Percentiles rank a stretch among this genome's conserved stretches.
These are phyloP conservation scores for Pythium phragmiticola DNA, from an alignment of 352 stramenopile species.

Conservation along the genomic window DNA sequence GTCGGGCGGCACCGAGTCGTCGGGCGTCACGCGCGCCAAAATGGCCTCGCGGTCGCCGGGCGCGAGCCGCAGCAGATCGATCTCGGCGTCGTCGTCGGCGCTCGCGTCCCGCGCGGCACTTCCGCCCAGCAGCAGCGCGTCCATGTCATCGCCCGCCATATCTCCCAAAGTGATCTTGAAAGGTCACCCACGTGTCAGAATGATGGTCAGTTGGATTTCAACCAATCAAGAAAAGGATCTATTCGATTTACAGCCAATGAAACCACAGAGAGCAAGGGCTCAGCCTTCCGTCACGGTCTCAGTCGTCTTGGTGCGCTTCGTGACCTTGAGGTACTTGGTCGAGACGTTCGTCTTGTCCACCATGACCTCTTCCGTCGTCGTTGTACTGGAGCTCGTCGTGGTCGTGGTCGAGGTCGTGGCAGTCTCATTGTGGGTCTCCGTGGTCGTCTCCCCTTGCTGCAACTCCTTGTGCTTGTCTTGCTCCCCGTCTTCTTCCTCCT, in stretches of 20 bases:
- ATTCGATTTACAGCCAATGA: conserved; percentile 13
- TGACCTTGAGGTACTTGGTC: conserved; percentile 29
- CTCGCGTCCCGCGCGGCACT: conserved; percentile 39
- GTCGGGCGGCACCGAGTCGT: conserved; percentile 64
- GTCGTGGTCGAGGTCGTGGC: conserved; percentile 9
- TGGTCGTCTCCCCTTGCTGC: neutral
- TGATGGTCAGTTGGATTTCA: neutral
- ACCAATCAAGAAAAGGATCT: conserved; percentile 8
- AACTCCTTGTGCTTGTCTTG: conserved; percentile 28
- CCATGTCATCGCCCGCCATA: conserved; percentile 21
- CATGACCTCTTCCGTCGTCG: neutral
- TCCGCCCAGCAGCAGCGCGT: conserved; percentile 34
- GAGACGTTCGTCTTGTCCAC: conserved; percentile 8
- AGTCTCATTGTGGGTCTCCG: neutral
- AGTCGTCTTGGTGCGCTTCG: conserved; percentile 5
- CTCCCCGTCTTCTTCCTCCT: conserved; percentile 25
- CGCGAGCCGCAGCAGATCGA: conserved; percentile 62
- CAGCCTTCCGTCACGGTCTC: neutral
- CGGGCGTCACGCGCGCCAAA: conserved; percentile 58
- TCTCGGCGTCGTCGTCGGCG: conserved; percentile 66
- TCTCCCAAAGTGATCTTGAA: conserved; percentile 6
- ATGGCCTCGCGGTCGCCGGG: conserved; percentile 66
- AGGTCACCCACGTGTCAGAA: neutral
- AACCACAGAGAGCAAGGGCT: neutral
- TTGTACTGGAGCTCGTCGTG: neutral